Evolutionary conservation across 805 yeast genomes (phyloP).

Genomic region (Metschnikowia sp.): DNA sequence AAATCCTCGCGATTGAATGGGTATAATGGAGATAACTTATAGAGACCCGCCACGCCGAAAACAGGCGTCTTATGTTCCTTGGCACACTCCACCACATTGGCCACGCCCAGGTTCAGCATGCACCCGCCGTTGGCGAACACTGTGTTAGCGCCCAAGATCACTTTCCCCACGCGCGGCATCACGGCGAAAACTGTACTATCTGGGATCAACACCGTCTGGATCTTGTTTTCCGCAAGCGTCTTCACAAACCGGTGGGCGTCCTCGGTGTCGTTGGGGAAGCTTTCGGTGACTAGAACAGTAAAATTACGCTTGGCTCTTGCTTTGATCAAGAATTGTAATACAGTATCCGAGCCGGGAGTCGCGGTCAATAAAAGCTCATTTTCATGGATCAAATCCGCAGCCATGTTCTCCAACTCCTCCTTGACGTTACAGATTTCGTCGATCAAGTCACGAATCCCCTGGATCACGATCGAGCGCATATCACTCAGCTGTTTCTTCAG

Average conservation of each 20-base stretch:
- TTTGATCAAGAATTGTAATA: constrained; percentile 76
- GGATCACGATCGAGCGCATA: constrained; percentile 79
- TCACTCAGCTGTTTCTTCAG: constrained; percentile 53
- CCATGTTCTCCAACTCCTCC: constrained; percentile 87
- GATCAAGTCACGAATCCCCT: constrained; percentile 85
- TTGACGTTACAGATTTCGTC: constrained; percentile 89
- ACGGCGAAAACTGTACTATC: constrained; percentile 92
- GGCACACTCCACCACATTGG: constrained; percentile 93
- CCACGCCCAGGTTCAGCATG: constrained; percentile 83
- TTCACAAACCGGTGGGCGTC: constrained; percentile 78
- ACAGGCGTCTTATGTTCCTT: constrained; percentile 95
- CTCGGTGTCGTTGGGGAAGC: constrained; percentile 82
- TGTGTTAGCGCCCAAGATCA: constrained; percentile 84
- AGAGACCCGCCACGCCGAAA: constrained; percentile 89
- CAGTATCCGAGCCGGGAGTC: constrained; percentile 91
- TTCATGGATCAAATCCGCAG: constrained; percentile 91
- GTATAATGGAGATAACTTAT: constrained; percentile 87
- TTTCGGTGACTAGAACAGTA: constrained; percentile 88
- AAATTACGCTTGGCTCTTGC: constrained; percentile 89
- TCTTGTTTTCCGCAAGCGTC: constrained; percentile 75
- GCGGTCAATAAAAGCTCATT: constrained; percentile 83
- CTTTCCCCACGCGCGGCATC: constrained; percentile 97
- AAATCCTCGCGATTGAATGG: constrained; percentile 83
- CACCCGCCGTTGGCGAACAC: constrained; percentile 98
- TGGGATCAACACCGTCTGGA: constrained; percentile 87